phyloP scores from a whole-genome alignment of 2,329 filamentous ascomycete species.

The Thyridium curvatum region DNA sequence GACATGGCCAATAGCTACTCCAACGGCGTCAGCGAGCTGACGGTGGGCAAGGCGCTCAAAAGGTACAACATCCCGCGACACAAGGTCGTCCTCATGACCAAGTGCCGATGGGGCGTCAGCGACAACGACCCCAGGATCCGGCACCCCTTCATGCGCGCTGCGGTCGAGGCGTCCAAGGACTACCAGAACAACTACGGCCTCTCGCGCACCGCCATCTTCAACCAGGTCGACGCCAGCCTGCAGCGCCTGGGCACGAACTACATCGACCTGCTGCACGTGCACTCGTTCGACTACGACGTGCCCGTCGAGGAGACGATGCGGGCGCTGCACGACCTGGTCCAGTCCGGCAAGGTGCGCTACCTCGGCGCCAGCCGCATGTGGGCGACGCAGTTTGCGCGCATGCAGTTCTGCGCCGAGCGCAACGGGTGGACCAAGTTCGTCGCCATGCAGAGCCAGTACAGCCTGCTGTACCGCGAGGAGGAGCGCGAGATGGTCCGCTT shows the following conservation, averaged over 20 bases:
- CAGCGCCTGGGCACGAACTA: constrained; percentile 45
- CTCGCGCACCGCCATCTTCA: constrained; percentile 57
- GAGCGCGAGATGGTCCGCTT: constrained; percentile 31
- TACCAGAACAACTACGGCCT: constrained; percentile 35
- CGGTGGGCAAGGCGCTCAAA: constrained; percentile 52
- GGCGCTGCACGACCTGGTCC: constrained; percentile 48
- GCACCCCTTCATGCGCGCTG: constrained; percentile 5
- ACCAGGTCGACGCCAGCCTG: constrained; percentile 54
- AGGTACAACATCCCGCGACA: constrained; percentile 49
- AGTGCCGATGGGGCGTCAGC: constrained; percentile 44
- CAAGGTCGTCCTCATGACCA: constrained; percentile 52
- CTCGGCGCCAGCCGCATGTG: constrained; percentile 37
- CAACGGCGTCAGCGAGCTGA: constrained; percentile 45
- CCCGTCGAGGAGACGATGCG: constrained; percentile 51
- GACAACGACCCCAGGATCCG: constrained; percentile 27
- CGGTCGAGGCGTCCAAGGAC: constrained; percentile 13
- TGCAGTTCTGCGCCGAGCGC: constrained; percentile 43
- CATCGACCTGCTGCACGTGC: constrained; percentile 54
- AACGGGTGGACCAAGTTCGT: constrained; percentile 49
- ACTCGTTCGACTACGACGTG: constrained; percentile 43
- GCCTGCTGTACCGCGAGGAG: constrained; percentile 49
- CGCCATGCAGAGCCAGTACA: constrained; percentile 49
- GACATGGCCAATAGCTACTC: constrained; percentile 49
- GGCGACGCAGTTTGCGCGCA: constrained; percentile 33
- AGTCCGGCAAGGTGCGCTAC: constrained; percentile 44